A percentile compares a stretch with the other conserved stretches of the same genome.
These are phyloP conservation scores for Vigna trinervia DNA, from an alignment of 306 rosid species.

Conservation along the genomic window DNA sequence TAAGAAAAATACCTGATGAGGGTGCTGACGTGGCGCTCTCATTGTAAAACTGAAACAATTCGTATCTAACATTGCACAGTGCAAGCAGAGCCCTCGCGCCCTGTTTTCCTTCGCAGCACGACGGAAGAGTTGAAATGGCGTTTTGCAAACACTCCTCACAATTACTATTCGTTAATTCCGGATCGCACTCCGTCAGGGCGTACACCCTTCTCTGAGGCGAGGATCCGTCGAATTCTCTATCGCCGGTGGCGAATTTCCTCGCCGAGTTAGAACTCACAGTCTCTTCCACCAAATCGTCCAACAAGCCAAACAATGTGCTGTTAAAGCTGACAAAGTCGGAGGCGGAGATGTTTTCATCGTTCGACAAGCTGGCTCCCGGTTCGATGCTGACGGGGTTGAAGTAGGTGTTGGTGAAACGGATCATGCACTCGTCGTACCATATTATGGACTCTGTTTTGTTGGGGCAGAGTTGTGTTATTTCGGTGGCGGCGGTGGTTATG, in stretches of 20 bases:
- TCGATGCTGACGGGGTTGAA: not conserved
- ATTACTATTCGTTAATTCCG: not conserved
- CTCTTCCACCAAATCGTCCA: conserved; percentile 23
- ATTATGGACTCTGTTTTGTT: conserved; percentile 47
- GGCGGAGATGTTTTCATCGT: conserved; percentile 1
- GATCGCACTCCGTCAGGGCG: conserved; percentile 48
- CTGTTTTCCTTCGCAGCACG: conserved; percentile 50
- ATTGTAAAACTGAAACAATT: conserved; percentile 46
- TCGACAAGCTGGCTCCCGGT: not conserved
- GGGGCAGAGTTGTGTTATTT: conserved; percentile 42
- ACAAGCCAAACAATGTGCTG: conserved; percentile 28
- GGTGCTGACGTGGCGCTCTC: not conserved
- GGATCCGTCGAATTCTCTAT: not conserved
- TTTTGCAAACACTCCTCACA: conserved; percentile 46
- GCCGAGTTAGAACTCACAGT: conserved; percentile 37
- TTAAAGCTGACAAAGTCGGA: conserved; percentile 37
- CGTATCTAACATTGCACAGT: conserved; percentile 51
- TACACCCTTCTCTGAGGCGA: conserved; percentile 41
- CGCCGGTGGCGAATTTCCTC: conserved; percentile 41
- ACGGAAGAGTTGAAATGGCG: conserved; percentile 10
- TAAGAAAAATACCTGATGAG: conserved; percentile 24
- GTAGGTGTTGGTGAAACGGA: conserved; percentile 51
- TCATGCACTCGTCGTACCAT: conserved; percentile 59
- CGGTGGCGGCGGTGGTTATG: conserved; percentile 41
- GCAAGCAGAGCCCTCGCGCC: conserved; percentile 49